A percentile compares a stretch with the other conserved stretches of the same genome.
phyloP scores from a whole-genome alignment of 2,329 filamentous ascomycete species.

The Delphinella strobiligena region DNA sequence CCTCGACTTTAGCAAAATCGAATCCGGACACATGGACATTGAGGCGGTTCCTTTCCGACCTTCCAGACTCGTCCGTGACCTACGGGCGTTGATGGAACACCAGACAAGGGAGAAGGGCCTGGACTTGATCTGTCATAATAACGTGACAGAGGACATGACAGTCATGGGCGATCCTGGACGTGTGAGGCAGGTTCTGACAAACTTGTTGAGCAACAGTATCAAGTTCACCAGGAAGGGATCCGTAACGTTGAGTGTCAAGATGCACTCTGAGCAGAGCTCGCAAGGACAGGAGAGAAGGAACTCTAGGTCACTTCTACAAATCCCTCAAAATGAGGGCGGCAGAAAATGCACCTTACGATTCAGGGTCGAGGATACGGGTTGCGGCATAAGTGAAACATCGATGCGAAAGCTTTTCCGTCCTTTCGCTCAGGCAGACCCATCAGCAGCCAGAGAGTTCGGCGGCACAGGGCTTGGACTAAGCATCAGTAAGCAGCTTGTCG shows the following conservation, averaged over 20 bases:
- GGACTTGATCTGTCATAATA: constrained; percentile 4
- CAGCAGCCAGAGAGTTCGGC: constrained; percentile 18
- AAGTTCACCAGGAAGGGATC: constrained; percentile 7
- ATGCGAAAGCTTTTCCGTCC: constrained; percentile 8
- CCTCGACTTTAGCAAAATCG: constrained; percentile 10
- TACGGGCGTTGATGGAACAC: constrained; percentile 6
- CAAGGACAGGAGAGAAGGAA: not conserved
- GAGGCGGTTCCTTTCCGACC: constrained; percentile 8
- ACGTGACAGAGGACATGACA: constrained; percentile 2
- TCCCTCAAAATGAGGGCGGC: too few relatives aligned
- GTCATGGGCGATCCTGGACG: constrained; percentile 8
- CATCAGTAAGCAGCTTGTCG: constrained; percentile 26
- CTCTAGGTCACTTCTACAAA: not conserved
- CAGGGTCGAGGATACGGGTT: constrained; percentile 8
- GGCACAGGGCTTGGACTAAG: constrained; percentile 27
- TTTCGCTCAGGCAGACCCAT: constrained; percentile 7
- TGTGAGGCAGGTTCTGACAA: constrained; percentile 7
- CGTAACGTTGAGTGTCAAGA: constrained; percentile 3
- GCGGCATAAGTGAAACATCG: constrained; percentile 5
- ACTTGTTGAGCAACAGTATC: constrained; percentile 9
- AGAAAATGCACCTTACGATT: constrained; percentile 3
- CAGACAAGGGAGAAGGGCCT: constrained; percentile 6
- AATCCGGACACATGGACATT: constrained; percentile 8
- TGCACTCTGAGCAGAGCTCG: not conserved
- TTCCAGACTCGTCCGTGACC: constrained; percentile 1